A percentile compares a stretch with the other conserved stretches of the same genome.
Conservation (phyloP, 768 basidiomycete species). For the Artomyces pyxidatus region DNA sequence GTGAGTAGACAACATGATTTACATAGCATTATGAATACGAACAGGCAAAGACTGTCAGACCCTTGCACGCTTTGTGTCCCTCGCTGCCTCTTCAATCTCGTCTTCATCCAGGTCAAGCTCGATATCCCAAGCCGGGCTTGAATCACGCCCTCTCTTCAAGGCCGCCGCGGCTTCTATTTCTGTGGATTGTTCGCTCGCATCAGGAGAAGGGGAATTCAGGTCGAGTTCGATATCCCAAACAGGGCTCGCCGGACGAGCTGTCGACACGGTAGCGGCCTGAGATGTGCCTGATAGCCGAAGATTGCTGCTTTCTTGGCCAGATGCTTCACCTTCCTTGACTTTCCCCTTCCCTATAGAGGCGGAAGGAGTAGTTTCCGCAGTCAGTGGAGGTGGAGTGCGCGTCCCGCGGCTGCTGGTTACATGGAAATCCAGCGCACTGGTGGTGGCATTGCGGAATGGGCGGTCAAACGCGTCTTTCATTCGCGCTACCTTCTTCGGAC, state of each 20-base stretch:
- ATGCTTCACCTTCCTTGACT: conserved; percentile 10
- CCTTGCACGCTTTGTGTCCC: neutral
- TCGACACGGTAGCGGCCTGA: neutral
- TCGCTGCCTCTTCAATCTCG: conserved; percentile 3
- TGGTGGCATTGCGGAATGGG: conserved; percentile 68
- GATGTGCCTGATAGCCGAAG: neutral
- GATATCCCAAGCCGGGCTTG: conserved; percentile 13
- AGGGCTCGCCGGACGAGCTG: conserved; percentile 37
- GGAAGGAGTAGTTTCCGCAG: neutral
- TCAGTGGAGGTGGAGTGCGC: too few species aligned
- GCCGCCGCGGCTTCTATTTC: neutral
- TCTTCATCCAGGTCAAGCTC: conserved; percentile 8
- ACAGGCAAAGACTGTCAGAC: neutral
- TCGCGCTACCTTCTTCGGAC: conserved; percentile 87
- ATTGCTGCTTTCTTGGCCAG: neutral
- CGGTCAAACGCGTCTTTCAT: conserved; percentile 87
- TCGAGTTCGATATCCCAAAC: conserved; percentile 71
- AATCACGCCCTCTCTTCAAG: conserved; percentile 6
- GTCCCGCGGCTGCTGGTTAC: neutral
- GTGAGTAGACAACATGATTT: too few species aligned
- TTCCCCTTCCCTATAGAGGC: too few species aligned
- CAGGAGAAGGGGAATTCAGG: conserved; percentile 22
- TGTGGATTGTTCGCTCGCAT: neutral
- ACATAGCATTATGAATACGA: too few species aligned
- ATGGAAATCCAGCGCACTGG: conserved; percentile 27